A percentile compares a stretch with the other conserved stretches of the same genome.
These are phyloP conservation scores for Fabrea salina DNA, from an alignment of 169 alveolate genomes.

Conservation along the genomic window DNA sequence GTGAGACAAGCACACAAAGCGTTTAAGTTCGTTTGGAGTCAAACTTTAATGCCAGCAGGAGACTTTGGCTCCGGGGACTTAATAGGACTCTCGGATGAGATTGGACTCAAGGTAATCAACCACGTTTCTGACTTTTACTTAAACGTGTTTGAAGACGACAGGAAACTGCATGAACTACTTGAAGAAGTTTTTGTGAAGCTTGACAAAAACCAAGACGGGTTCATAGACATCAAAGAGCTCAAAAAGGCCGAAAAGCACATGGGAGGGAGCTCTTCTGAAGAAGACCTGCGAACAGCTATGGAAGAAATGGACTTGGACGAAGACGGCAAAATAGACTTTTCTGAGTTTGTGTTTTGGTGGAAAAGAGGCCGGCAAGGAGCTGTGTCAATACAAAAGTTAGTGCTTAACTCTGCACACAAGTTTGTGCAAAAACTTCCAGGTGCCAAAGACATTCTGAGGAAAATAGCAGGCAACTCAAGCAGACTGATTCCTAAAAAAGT, in stretches of 20 bases:
- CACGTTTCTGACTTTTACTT: too few species aligned
- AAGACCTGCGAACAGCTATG: background rate
- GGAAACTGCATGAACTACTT: too few species aligned
- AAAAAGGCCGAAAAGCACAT: background rate
- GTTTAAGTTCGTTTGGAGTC: background rate
- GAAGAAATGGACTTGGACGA: background rate
- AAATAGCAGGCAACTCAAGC: background rate
- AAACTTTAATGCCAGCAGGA: background rate
- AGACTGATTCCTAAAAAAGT: background rate
- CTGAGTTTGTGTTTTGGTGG: conserved; percentile 21
- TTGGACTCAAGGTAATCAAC: too few species aligned
- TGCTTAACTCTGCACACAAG: background rate
- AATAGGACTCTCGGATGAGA: background rate
- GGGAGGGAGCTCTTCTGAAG: background rate
- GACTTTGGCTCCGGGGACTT: background rate
- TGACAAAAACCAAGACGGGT: background rate
- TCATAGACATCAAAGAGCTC: background rate
- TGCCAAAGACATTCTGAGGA: background rate
- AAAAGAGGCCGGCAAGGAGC: conserved; percentile 28
- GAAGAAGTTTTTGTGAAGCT: background rate
- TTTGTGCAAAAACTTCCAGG: background rate
- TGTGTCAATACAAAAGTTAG: background rate
- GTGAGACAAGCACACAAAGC: too few species aligned
- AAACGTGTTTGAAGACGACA: too few species aligned
- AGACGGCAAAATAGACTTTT: conserved; percentile 13